Base-by-base conservation (phyloP, 768 basidiomycete genomes). In the Auriscalpium vulgare region DNA sequence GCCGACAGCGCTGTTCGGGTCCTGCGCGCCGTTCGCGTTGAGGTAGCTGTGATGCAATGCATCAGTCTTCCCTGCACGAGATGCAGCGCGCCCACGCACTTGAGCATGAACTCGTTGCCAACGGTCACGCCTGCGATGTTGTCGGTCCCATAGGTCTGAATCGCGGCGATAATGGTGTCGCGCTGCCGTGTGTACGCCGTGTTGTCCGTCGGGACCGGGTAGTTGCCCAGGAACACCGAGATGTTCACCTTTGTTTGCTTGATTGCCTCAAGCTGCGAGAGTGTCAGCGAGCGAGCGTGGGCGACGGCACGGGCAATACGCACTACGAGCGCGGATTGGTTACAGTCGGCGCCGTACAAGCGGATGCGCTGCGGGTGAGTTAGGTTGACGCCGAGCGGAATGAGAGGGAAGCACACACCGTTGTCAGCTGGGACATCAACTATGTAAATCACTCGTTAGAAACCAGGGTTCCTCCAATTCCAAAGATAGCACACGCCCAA, bases 21-120 rank as follows among this genome's bases (percentile, higher is more conserved):
- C 76, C 0, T 71, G 66, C n/a, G 54, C 67, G 19, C 77, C 76
- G 55, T 80, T 75, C 1, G 63, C 71, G 35, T 66, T 81, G 44
- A 91, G 67, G 59, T 83, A 87, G 67, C 88, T 90, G 59, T 45
- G 16, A 2, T 37, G 37, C 21, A 36, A 34, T 17, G 6, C 47
- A 34, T 35, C 37, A 43, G 40, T 48, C 37, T 60, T 56, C 54
- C 35, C 46, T 14, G 29, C 10, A 37, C 9, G 47, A 2, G 40
- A 55, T 54, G 23, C 29, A 62, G 46, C 17, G 44, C 8, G 29
- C 29, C 2, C 29, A 72, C 78, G 3, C 49, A 87, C 83, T 93
- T 82, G 50, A 94, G 77, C 66, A 92, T 89, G 67, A 82, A 91
- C 71, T 95, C 93, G 66, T 97, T 95, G 37, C 95, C 94, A 37